Evolutionary conservation across 257 asterid genomes (phyloP), one percentile per base, ranked within the genome.

Genomic region (Marsdenia floribunda): DNA sequence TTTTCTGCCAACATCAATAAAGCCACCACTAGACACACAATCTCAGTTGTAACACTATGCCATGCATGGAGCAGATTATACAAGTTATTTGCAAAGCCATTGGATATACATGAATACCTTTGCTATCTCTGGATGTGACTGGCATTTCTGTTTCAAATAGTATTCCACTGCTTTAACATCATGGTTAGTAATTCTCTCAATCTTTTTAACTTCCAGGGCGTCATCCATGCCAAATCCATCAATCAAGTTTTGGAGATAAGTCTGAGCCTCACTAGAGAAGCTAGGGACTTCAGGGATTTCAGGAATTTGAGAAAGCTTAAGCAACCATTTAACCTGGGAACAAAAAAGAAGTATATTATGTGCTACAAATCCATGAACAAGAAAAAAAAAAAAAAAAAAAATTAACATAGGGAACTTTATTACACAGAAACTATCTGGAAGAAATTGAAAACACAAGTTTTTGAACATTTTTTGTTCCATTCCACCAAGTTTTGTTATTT

Each of bases 221-320:
- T 86, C 90, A 44, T 70, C 29, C 71, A 67, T 66, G 75, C 79
- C 84, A 81, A 93, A 93, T 72, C 80, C 86, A 72, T 91, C 89
- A 24, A 83, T 76, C 79, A 91, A 65, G 65, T 82, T 78, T 68
- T 84, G 82, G 71, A 93, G 90, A 86, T 40, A 93, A 65, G 83
- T 72, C 80, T 85, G 85, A 22, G 97, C 92, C 57, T 87, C 96
- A 71, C 55, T 72, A 64, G 96, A 87, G 82, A 93, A 93, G 33
- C 77, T 82, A 33, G 96, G 96, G 70, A 91, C 98, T 82, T 93
- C 98, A 66, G 82, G 68, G 71, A 93, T 79, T 76, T 83, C 95
- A 40, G 91, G 78, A 58, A 87, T 84, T 83, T 88, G 84, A 29
- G 98, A 91, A 67, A 93, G 91, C 82, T 91, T 93, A 79, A 91